Percentiles rank a stretch among this genome's conserved stretches.
Evolutionary conservation across 2,329 filamentous ascomycete genomes (phyloP).

Genomic region (Curvularia lunata): DNA sequence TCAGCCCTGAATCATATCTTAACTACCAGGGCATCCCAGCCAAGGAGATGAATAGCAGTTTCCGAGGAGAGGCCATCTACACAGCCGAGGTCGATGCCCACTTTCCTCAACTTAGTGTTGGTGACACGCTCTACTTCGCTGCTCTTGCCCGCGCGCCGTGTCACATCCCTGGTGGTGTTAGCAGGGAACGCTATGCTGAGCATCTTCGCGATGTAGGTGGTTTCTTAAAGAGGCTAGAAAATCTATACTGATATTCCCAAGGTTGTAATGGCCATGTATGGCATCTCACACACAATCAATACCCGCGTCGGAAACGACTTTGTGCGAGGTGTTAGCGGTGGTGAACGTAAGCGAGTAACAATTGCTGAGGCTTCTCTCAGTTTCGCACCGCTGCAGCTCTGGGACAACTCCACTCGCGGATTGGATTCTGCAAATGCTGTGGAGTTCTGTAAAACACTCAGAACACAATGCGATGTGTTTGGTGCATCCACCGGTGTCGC

Average conservation of each 20-base stretch:
- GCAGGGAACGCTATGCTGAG: conserved; percentile 61
- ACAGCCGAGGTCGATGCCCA: conserved; percentile 82
- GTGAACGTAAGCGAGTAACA: conserved; percentile 58
- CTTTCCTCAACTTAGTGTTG: conserved; percentile 76
- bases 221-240: not conserved
- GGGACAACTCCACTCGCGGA: conserved; percentile 76
- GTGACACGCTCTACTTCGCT: conserved; percentile 78
- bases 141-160: conserved; percentile 65
- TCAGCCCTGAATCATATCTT: conserved; percentile 72
- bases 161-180: conserved; percentile 63
- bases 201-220: conserved; percentile 62
- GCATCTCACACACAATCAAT: conserved; percentile 72
- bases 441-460: conserved; percentile 65
- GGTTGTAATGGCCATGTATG: conserved; percentile 76
- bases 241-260: conserved; percentile 12
- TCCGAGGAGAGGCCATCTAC: conserved; percentile 84
- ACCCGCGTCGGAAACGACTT: conserved; percentile 75
- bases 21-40: conserved; percentile 79
- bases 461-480: conserved; percentile 64
- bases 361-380: conserved; percentile 50
- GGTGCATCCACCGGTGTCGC: conserved; percentile 50
- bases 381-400: conserved; percentile 65
- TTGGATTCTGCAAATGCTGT: conserved; percentile 73
- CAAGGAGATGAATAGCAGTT: conserved; percentile 74
- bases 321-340: conserved; percentile 72